phyloP scores from a whole-genome alignment of 345 rosid species.

The Ailanthus altissimus region DNA sequence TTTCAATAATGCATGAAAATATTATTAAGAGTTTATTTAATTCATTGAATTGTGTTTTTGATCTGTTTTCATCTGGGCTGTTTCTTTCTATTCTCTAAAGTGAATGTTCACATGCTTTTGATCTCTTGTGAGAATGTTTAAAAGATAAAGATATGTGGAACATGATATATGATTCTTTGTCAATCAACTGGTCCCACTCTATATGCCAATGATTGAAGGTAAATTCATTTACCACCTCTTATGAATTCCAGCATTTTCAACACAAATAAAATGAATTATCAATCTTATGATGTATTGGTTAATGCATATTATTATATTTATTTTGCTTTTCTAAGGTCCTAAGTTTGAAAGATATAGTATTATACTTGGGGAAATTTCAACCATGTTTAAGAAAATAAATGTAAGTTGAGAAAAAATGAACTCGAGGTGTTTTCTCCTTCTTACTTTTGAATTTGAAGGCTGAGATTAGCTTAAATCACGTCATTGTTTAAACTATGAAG shows the following conservation, averaged over 20 bases:
- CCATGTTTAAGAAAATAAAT: neutral
- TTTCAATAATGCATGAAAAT: neutral
- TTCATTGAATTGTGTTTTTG: neutral
- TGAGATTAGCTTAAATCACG: neutral
- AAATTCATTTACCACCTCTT: neutral
- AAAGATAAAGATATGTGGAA: neutral
- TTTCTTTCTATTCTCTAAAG: neutral
- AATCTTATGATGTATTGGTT: neutral
- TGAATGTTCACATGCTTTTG: neutral
- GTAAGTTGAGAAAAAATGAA: neutral
- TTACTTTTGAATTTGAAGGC: neutral
- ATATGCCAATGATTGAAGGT: neutral
- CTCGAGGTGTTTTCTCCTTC: neutral
- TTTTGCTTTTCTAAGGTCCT: neutral
- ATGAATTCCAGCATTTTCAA: neutral
- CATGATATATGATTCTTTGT: neutral
- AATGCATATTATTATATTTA: neutral
- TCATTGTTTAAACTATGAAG: neutral
- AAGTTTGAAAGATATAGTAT: neutral
- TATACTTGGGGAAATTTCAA: neutral
- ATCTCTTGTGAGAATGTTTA: neutral
- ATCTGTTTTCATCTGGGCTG: neutral
- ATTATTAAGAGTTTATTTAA: neutral
- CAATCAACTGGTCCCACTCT: neutral
- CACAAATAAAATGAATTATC: neutral